These are phyloP conservation scores for Kodamaea anthophila DNA, from an alignment of 1,139 yeast species.

Conservation along the genomic window DNA sequence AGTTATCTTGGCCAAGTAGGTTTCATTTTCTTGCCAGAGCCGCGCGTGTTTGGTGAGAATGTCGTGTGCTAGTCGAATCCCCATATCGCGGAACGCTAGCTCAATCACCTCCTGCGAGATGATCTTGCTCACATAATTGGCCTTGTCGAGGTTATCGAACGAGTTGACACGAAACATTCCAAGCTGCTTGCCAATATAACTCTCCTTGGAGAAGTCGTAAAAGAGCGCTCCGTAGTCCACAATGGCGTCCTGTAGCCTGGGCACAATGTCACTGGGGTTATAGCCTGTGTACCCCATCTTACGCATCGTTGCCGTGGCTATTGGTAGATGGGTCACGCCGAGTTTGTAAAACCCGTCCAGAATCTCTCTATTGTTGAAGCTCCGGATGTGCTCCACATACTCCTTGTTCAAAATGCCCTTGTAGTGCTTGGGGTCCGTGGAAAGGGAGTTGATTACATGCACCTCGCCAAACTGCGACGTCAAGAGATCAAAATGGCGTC, in stretches of 20 bases:
- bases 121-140: constrained; percentile 52
- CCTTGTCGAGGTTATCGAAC: constrained; percentile 58
- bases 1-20: constrained; percentile 40
- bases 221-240: constrained; percentile 62
- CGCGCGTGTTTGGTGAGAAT: constrained; percentile 47
- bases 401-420: constrained; percentile 30
- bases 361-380: constrained; percentile 14
- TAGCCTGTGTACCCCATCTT: constrained; percentile 32
- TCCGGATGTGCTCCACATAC: constrained; percentile 26
- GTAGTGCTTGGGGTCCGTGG: constrained; percentile 32
- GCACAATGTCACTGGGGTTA: constrained; percentile 35
- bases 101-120: constrained; percentile 59
- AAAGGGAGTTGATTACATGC: constrained; percentile 50
- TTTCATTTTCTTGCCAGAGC: constrained; percentile 59
- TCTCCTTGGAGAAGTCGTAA: constrained; percentile 42
- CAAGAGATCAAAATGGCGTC: constrained; percentile 55
- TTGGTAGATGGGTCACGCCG: constrained; percentile 27
- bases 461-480: constrained; percentile 58
- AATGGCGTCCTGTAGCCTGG: constrained; percentile 40
- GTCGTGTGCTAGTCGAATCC: constrained; percentile 31
- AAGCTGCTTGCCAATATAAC: constrained; percentile 57
- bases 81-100: constrained; percentile 51
- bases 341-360: constrained; percentile 13
- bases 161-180: constrained; percentile 66
- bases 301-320: constrained; percentile 28